These are phyloP conservation scores for Polyporus arcularius DNA, from an alignment of 768 basidiomycete genomes.

Conservation along the genomic window DNA sequence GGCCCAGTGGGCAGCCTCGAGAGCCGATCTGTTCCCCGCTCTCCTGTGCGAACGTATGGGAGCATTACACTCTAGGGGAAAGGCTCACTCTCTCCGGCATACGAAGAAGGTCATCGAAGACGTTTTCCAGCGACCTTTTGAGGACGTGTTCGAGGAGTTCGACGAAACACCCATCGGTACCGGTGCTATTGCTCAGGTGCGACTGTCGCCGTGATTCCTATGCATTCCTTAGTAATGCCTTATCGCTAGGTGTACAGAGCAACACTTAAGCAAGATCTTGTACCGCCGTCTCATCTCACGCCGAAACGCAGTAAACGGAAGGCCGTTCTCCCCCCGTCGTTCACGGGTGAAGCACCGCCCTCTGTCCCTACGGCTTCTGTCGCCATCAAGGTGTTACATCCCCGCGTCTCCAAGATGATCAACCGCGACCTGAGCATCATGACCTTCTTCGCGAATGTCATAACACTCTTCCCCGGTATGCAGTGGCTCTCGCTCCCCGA, in stretches of 20 bases:
- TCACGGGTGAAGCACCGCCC: constrained; percentile 56
- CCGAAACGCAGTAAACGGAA: constrained; percentile 62
- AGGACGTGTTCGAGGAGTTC: constrained; percentile 90
- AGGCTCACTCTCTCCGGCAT: constrained; percentile 76
- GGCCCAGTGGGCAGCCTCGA: constrained; percentile 97
- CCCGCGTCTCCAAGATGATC: constrained; percentile 79
- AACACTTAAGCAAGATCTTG: constrained; percentile 77
- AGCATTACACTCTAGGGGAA: constrained; percentile 84
- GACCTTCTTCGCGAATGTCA: constrained; percentile 81
- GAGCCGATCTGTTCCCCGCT: constrained; percentile 90
- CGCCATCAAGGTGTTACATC: constrained; percentile 96
- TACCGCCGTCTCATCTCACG: constrained; percentile 81
- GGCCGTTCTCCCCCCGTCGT: constrained; percentile 53
- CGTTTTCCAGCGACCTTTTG: constrained; percentile 82
- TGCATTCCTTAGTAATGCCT: not conserved
- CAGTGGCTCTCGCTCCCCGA: constrained; percentile 95
- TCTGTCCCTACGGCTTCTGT: constrained; percentile 83
- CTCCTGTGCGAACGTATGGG: constrained; percentile 83
- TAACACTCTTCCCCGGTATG: constrained; percentile 88
- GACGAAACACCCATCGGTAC: constrained; percentile 88
- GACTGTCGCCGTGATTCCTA: constrained; percentile 10
- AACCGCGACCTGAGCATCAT: constrained; percentile 92
- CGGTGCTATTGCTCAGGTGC: constrained; percentile 94
- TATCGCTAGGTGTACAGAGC: constrained; percentile 79
- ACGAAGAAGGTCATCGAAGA: constrained; percentile 80